Evolutionary conservation across 2,329 filamentous ascomycete species (phyloP).

Genomic region (Didymella arachidicola): DNA sequence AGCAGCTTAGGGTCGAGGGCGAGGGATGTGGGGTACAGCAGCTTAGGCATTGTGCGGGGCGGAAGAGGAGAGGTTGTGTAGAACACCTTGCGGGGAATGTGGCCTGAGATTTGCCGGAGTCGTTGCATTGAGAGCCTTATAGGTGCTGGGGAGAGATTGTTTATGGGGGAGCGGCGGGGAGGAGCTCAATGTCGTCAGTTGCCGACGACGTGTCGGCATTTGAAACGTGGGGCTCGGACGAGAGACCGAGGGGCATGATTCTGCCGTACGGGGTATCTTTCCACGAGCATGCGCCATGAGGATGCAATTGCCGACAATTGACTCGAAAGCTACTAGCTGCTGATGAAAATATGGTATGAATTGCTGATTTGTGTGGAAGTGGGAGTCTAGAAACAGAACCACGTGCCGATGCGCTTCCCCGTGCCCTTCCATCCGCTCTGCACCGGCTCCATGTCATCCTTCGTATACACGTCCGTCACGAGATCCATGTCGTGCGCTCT

Average conservation of each 20-base stretch:
- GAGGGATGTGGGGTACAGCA: constrained; percentile 71
- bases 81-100: constrained; percentile 16
- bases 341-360: not conserved
- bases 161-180: constrained; percentile 11
- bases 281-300: constrained; percentile 9
- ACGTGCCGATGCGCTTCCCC: constrained; percentile 37
- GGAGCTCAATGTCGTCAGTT: constrained; percentile 17
- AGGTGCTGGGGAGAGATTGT: not conserved
- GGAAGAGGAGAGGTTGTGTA: constrained; percentile 13
- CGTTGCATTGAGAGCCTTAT: constrained; percentile 11
- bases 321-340: not conserved
- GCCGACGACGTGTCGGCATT: constrained; percentile 18
- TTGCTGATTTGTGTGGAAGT: not conserved
- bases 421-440: constrained; percentile 30
- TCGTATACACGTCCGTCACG: constrained; percentile 43
- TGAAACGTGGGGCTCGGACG: constrained; percentile 17
- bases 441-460: constrained; percentile 40
- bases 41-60: constrained; percentile 54
- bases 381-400: constrained; percentile 37
- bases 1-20: constrained; percentile 63
- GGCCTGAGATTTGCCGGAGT: constrained; percentile 12
- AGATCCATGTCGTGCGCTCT: constrained; percentile 40
- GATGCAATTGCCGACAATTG: constrained; percentile 2
- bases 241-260: constrained; percentile 7
- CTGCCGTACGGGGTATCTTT: constrained; percentile 13